Evolutionary conservation across 225 moss, liverwort and hornwort species (phyloP), one percentile per base, ranked within the genome.

Genomic region (Ulota crispa): DNA sequence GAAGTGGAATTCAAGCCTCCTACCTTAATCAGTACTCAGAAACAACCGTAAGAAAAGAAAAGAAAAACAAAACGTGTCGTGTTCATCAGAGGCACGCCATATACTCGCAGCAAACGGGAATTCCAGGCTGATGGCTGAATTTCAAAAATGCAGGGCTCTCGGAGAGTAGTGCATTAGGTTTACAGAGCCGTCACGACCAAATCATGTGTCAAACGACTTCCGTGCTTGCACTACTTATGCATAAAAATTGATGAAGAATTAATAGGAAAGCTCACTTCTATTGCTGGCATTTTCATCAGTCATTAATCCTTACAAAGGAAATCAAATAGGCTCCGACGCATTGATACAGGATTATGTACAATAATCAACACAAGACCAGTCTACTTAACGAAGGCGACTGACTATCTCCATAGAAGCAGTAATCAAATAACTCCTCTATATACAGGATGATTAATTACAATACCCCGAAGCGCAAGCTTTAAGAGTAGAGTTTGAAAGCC

Each of bases 271-370:
- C 27, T 74, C 4, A 30, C 28, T 32, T n/a, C 57, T 50, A 47
- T 16, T 21, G 42, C 19, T 56, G 72, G 64, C 56, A 24, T 53
- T 15, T 70, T 20, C 82, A 39, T 26, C 68, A 60, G 60, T n/a
- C 57, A 56, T 64, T 18, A 15, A 34, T n/a, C 16, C 43, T 12
- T 32, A 45, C 30, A n/a, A 39, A 74, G 45, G 45, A 66, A 64
- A 15, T 26, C 65, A 65, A 65, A 77, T 59, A 34, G 55, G 61
- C 43, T 73, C 18, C 21, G 53, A 78, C 34, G 27, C 31, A 52
- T 31, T 69, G 43, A 62, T 34, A 59, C 50, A 78, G 23, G 54
- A 47, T 60, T 53, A 74, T 64, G 62, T 80, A 83, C 79, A 76
- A 19, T 64, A 37, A 73, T 68, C 73, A 70, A 27, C 32, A 71